phyloP scores from a whole-genome alignment of 495 filamentous ascomycete species.

The Hapsidospora chrysogenum region DNA sequence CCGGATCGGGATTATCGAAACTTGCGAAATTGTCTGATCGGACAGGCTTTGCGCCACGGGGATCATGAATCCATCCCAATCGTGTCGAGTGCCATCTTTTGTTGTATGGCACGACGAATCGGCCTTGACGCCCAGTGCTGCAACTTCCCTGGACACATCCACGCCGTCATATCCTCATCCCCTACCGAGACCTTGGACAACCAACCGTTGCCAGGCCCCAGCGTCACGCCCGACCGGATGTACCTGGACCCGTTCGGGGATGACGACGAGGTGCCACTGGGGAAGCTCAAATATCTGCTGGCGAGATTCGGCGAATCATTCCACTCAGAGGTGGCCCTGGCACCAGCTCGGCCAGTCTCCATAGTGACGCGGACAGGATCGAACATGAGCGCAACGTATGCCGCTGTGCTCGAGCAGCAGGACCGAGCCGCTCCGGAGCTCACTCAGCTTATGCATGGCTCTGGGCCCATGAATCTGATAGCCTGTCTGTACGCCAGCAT shows the following conservation, averaged over 20 bases:
- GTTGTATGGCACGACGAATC: conserved; percentile 29
- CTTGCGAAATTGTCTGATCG: conserved; percentile 73
- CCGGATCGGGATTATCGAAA: conserved; percentile 50
- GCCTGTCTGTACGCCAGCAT: conserved; percentile 58
- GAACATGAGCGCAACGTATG: conserved; percentile 49
- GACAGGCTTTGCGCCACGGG: conserved; percentile 50
- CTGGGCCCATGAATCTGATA: conserved; percentile 36
- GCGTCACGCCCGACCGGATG: conserved; percentile 35
- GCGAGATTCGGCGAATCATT: conserved; percentile 41
- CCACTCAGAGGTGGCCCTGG: conserved; percentile 39
- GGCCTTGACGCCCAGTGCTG: conserved; percentile 57
- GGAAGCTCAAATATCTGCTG: conserved; percentile 42
- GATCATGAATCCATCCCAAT: conserved; percentile 61
- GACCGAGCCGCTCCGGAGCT: conserved; percentile 2
- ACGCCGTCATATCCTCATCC: conserved; percentile 49
- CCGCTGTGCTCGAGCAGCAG: conserved; percentile 13
- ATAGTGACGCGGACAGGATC: conserved; percentile 61
- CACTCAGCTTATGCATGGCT: conserved; percentile 15
- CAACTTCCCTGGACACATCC: conserved; percentile 65
- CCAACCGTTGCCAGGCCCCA: conserved; percentile 6
- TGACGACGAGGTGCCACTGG: conserved; percentile 42
- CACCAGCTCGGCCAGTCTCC: conserved; percentile 38
- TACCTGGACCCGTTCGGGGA: conserved; percentile 75
- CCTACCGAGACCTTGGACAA: conserved; percentile 48
- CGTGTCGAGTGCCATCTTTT: conserved; percentile 47